These are phyloP conservation scores for Talinum fruticosum DNA, from an alignment of 148 eudicot genomes.

Conservation along the genomic window DNA sequence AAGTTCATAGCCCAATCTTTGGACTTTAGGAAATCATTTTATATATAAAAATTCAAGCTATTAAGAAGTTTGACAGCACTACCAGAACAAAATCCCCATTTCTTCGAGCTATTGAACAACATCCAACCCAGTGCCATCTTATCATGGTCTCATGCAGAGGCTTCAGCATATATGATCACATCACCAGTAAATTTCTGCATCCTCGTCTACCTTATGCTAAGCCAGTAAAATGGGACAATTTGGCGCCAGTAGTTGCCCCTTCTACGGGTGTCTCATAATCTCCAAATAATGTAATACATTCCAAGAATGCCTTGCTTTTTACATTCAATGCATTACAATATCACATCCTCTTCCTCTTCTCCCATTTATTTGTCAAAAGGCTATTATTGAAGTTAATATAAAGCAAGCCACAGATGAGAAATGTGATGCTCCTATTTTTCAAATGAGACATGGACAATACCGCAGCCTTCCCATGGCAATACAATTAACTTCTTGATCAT, in stretches of 20 bases:
- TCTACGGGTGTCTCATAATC: too few species aligned
- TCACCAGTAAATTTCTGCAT: neutral
- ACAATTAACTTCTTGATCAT: neutral
- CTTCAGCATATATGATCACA: neutral
- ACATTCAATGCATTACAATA: neutral
- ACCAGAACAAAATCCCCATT: neutral
- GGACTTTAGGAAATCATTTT: neutral
- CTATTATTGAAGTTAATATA: too few species aligned
- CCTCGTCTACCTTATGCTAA: too few species aligned
- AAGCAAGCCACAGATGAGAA: neutral
- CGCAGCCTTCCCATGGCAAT: neutral
- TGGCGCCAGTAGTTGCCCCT: too few species aligned
- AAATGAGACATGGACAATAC: neutral
- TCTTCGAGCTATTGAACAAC: neutral
- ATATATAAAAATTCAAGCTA: neutral
- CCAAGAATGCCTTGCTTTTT: neutral
- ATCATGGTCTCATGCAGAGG: neutral
- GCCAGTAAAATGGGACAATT: too few species aligned
- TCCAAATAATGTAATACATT: too few species aligned
- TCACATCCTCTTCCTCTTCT: neutral
- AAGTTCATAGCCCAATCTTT: neutral
- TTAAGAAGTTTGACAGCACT: neutral
- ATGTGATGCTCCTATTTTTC: neutral
- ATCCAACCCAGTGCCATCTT: neutral
- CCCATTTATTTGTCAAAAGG: neutral